Evolutionary conservation across 2,329 filamentous ascomycete species (phyloP), one percentile per base, ranked within the genome.

Genomic region (Verticillium longisporum): DNA sequence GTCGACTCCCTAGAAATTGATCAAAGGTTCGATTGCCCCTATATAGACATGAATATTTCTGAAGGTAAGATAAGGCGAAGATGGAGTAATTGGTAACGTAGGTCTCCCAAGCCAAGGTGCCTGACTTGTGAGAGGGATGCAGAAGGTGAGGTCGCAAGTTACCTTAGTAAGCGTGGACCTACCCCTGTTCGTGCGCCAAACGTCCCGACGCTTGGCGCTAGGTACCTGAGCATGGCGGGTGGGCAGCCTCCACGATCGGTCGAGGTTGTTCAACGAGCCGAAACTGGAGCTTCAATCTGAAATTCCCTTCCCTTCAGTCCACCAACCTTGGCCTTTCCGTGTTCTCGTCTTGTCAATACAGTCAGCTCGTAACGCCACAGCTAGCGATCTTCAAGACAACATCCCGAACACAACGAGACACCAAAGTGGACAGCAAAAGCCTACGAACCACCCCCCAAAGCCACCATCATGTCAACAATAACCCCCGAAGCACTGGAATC

Each of bases 401-500:
- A 7, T 9, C 45, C 18, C 10, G 5, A 10, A 50, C 45, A n/a
- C 11, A 7, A 10, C 18, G 3, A 26, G 21, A 50, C 5, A 50
- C 45, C 18, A 13, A 11, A n/a, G n/a, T 18, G 15, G 3, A 50
- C 45, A 21, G 18, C 18, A 7, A 6, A n/a, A 9, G 9, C 7
- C 45, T 26, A 26, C 26, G 26, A 26, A 50, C n/a, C 45, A 50
- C n/a, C 11, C 6, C n/a, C 10, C 7, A 50, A n/a, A 26, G 21
- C 45, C 45, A 9, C n/a, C 45, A 74, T 61, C 56, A 97, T 97
- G 92, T 93, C 92, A 61, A 95, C 92, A 21, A 89, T 95, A 70
- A 90, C 91, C n/a, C 78, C 83, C 45, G 84, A 84, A 50, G 86
- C 88, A 66, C 83, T 92, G 57, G 89, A 94, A 75, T 93, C 90